Evolutionary conservation across 495 filamentous ascomycete genomes (phyloP), one percentile per base, ranked within the genome.

Genomic region (Monascus purpureus): DNA sequence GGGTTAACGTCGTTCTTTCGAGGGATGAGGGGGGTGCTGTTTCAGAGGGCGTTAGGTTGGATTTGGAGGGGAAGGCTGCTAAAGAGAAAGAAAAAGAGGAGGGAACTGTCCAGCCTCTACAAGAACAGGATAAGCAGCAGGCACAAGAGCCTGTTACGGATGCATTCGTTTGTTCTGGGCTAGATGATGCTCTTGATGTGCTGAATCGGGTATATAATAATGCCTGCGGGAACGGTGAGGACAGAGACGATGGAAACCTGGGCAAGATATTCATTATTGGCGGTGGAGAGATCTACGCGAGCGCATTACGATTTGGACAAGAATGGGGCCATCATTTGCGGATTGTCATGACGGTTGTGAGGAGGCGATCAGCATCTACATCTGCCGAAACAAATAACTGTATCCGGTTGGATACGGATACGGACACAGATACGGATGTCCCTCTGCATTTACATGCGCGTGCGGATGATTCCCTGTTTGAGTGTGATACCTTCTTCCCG

Each of bases 401-500:
- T 5, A 22, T 5, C 20, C 4, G 20, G 9, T 45, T 53, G 17
- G 49, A 32, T 28, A n/a, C n/a, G n/a, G 42, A 61, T 68, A 36
- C 59, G 87, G 30, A 46, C 85, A 37, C 49, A 82, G 47, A 88
- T 77, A 40, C 57, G 68, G 41, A 57, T 85, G 24, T 31, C 60
- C 20, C 20, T 5, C n/a, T n/a, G n/a, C n/a, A n/a, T n/a, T n/a
- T n/a, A n/a, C n/a, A 18, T 13, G 17, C 6, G 5, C 3, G 3
- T 17, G 43, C 50, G 42, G n/a, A n/a, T n/a, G n/a, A n/a, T n/a
- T n/a, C n/a, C n/a, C 35, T 73, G 31, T 93, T 78, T 59, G 83
- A 86, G 41, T 93, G 86, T 53, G 90, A 97, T 74, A 80, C 79
- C 0, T 80, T 80, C 38, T 95, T 95, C 48, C 80, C 81, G 4